Evolutionary conservation across 345 rosid species (phyloP), one percentile per base, ranked within the genome.

Genomic region (Salix dunnii): DNA sequence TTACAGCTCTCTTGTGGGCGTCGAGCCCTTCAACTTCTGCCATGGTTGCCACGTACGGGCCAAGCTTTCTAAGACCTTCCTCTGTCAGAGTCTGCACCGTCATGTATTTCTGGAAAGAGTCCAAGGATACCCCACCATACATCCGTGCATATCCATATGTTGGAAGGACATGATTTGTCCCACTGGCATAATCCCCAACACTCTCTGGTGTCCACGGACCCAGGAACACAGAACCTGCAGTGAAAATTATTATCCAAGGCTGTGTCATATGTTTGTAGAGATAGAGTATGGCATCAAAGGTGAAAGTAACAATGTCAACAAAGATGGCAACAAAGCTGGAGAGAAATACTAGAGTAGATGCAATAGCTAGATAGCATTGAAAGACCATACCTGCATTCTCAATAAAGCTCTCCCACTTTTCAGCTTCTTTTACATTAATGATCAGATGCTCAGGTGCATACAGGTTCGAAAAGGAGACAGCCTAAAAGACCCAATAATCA

Each of bases 131-230:
- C 17, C 99, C 98, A 2, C 99, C 90, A 33, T 91, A 93, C 98
- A 96, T 91, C 67, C 94, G 86, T 10, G 97, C 97, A 80, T 92
- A 93, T 8, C 98, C 98, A 51, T 96, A 96, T 0, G 97, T 93
- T 7, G 96, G 99, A 20, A 92, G 91, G 75, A 92, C 97, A 42
- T 89, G 95, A 82, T 94, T 92, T 78, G 96, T 95, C 35, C 97
- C 98, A 4, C 98, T 96, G 2, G 98, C 99, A 78, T 96, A 93
- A 79, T 96, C 97, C 61, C 98, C 99, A 49, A 93, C 97, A 62
- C 99, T 96, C 84, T 93, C 97, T 2, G 99, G 98, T 1, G 98
- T 96, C 98, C 99, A 93, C 38, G 85, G 88, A 21, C 97, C 98
- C 70, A 94, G 31, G 82, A 94, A 94, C 75, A 92, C 97, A 0